phyloP scores from a whole-genome alignment of 2,329 filamentous ascomycete genomes.

The Phaeosphaeria sp. region DNA sequence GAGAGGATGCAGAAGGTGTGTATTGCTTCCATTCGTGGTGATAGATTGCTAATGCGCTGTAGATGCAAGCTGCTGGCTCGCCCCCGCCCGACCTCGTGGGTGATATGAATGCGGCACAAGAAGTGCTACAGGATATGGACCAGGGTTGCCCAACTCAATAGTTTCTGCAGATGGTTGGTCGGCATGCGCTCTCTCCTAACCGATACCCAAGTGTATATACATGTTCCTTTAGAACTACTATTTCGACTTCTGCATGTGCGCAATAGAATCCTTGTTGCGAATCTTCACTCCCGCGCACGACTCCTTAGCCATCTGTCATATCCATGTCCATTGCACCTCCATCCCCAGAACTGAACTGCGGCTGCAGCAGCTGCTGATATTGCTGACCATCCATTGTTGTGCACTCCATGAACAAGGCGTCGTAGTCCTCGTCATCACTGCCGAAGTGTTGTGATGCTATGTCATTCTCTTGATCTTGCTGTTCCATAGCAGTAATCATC shows the following conservation, averaged over 20 bases:
- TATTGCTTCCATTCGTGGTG: neutral
- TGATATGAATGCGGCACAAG: conserved; percentile 83
- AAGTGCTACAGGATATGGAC: conserved; percentile 64
- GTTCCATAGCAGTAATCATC: conserved; percentile 53
- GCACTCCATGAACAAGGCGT: conserved; percentile 68
- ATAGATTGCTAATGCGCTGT: conserved; percentile 7
- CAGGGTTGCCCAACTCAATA: conserved; percentile 69
- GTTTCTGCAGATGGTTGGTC: conserved; percentile 14
- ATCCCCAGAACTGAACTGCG: conserved; percentile 8
- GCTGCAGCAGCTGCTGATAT: conserved; percentile 31
- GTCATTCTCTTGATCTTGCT: conserved; percentile 22
- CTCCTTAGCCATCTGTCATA: conserved; percentile 30
- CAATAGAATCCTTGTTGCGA: neutral
- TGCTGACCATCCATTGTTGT: conserved; percentile 57
- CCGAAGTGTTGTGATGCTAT: conserved; percentile 45
- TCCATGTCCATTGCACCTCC: conserved; percentile 49
- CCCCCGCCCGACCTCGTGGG: conserved; percentile 91
- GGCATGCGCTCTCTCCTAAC: conserved; percentile 11
- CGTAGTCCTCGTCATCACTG: conserved; percentile 68
- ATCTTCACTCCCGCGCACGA: neutral
- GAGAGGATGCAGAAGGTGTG: conserved; percentile 95
- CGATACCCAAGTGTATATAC: conserved; percentile 34
- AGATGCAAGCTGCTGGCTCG: conserved; percentile 97
- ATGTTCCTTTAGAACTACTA: neutral
- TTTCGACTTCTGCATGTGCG: too few relatives aligned